A percentile compares a stretch with the other conserved stretches of the same genome.
Conservation (phyloP, 352 stramenopile genomes). For the Nothophytophthora sp. region DNA sequence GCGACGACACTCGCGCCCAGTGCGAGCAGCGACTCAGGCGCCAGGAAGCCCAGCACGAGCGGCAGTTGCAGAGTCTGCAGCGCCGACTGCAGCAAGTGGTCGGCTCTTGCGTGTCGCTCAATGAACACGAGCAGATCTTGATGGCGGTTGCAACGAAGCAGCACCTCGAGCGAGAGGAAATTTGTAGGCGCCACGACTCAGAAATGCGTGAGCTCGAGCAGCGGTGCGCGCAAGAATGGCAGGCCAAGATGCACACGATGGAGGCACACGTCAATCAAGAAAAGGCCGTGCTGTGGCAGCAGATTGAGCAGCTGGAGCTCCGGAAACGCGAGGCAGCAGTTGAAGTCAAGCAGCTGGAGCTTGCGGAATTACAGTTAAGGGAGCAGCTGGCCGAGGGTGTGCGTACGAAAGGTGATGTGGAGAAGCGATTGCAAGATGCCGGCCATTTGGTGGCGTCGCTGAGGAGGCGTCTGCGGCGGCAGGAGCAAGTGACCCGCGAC, state of each 20-base stretch:
- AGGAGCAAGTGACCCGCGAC: constrained; percentile 10
- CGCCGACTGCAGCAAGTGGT: constrained; percentile 46
- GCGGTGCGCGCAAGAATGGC: constrained; percentile 28
- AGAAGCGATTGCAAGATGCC: constrained; percentile 30
- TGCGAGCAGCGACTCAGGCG: constrained; percentile 52
- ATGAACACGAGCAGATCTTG: constrained; percentile 53
- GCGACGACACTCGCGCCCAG: constrained; percentile 53
- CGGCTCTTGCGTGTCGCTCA: constrained; percentile 44
- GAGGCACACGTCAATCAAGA: constrained; percentile 14
- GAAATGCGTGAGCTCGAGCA: constrained; percentile 28
- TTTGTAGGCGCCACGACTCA: constrained; percentile 17
- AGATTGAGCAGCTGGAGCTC: constrained; percentile 37
- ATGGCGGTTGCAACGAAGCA: constrained; percentile 14
- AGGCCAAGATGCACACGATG: constrained; percentile 12
- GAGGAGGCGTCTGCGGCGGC: constrained; percentile 32
- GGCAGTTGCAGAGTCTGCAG: constrained; percentile 39
- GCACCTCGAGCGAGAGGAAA: constrained; percentile 23
- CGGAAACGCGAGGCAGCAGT: constrained; percentile 26
- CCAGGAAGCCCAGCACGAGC: constrained; percentile 43
- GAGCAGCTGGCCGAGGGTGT: constrained; percentile 5
- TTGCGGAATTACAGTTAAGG: constrained; percentile 14
- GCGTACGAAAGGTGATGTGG: constrained; percentile 9
- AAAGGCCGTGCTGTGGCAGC: constrained; percentile 24
- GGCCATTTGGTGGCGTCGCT: constrained; percentile 49
- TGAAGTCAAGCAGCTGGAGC: constrained; percentile 19